A percentile compares a stretch with the other conserved stretches of the same genome.
These are phyloP conservation scores for Trichosporon inkin DNA, from an alignment of 1,284 basidiomycete species.

Conservation along the genomic window DNA sequence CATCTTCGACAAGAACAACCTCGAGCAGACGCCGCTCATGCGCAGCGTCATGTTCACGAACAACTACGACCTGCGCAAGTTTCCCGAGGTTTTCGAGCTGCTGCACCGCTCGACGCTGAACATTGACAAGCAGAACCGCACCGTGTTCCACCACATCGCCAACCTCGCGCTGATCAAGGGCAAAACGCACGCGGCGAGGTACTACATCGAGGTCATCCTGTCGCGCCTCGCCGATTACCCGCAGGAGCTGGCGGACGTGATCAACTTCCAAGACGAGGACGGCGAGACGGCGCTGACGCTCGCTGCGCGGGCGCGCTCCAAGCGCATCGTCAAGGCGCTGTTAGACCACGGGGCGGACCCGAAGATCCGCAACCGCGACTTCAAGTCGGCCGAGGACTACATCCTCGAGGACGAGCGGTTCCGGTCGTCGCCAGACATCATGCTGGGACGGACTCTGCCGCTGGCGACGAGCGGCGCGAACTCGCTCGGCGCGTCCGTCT, in stretches of 20 bases:
- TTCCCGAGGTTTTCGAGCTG: conserved; percentile 94
- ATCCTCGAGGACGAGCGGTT: conserved; percentile 98
- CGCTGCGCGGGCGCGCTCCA: conserved; percentile 91
- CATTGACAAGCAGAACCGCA: conserved; percentile 96
- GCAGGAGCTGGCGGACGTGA: conserved; percentile 92
- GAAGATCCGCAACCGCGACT: conserved; percentile 90
- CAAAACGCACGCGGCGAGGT: conserved; percentile 94
- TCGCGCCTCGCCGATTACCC: conserved; percentile 89
- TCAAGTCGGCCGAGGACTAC: conserved; percentile 97
- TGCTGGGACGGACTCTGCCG: conserved; percentile 17
- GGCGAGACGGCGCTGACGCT: conserved; percentile 97
- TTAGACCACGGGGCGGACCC: conserved; percentile 97
- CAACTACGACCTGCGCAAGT: conserved; percentile 99
- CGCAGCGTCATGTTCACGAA: conserved; percentile 99
- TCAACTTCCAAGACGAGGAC: conserved; percentile 99
- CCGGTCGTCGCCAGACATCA: conserved; percentile 67
- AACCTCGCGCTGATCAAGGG: conserved; percentile 98
- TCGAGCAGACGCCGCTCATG: conserved; percentile 97
- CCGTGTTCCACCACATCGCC: conserved; percentile 97
- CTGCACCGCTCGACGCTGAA: conserved; percentile 96
- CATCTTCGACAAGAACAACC: conserved; percentile 94
- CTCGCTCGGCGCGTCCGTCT: conserved; percentile 24
- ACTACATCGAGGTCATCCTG: conserved; percentile 98
- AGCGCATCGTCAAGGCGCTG: conserved; percentile 92
- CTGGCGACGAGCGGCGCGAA: conserved; percentile 8